phyloP scores from a whole-genome alignment of 2,329 filamentous ascomycete genomes.

The Teratosphaeria zuluensis region DNA sequence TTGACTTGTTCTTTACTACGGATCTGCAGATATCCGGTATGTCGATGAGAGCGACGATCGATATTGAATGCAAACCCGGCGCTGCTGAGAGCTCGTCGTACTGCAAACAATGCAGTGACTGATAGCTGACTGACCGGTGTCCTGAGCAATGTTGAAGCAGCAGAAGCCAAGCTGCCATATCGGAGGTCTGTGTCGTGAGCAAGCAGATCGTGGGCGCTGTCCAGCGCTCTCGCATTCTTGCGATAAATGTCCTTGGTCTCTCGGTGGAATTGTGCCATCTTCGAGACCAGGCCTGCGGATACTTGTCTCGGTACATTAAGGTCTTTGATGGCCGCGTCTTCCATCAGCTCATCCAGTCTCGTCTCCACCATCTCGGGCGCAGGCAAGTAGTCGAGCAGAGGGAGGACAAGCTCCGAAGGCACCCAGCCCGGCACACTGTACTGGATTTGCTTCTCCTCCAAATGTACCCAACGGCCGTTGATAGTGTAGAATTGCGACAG shows the following conservation, averaged over 20 bases:
- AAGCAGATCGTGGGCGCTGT: constrained; percentile 40
- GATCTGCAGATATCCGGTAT: constrained; percentile 54
- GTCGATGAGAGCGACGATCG: constrained; percentile 39
- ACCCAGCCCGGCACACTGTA: constrained; percentile 43
- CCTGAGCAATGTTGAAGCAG: constrained; percentile 34
- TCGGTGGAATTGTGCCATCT: constrained; percentile 35
- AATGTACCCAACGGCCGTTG: constrained; percentile 40
- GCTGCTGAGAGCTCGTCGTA: constrained; percentile 54
- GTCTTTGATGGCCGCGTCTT: constrained; percentile 29
- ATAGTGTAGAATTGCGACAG: constrained; percentile 41
- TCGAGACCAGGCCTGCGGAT: constrained; percentile 34
- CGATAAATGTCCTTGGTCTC: constrained; percentile 41
- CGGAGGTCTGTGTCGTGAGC: constrained; percentile 35
- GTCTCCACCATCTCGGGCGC: constrained; percentile 25
- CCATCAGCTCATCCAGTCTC: constrained; percentile 16
- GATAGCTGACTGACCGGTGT: constrained; percentile 18
- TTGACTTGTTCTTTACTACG: constrained; percentile 46
- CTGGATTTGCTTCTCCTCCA: constrained; percentile 29
- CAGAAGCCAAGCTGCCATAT: constrained; percentile 39
- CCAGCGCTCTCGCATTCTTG: constrained; percentile 35
- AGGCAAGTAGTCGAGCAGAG: constrained; percentile 44
- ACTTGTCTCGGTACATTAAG: constrained; percentile 36
- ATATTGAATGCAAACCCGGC: constrained; percentile 54
- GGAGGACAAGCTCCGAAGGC: constrained; percentile 33
- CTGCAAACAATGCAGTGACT: constrained; percentile 51